phyloP scores from a whole-genome alignment of 495 filamentous ascomycete species.

The Amphirosellinia nigrospora region DNA sequence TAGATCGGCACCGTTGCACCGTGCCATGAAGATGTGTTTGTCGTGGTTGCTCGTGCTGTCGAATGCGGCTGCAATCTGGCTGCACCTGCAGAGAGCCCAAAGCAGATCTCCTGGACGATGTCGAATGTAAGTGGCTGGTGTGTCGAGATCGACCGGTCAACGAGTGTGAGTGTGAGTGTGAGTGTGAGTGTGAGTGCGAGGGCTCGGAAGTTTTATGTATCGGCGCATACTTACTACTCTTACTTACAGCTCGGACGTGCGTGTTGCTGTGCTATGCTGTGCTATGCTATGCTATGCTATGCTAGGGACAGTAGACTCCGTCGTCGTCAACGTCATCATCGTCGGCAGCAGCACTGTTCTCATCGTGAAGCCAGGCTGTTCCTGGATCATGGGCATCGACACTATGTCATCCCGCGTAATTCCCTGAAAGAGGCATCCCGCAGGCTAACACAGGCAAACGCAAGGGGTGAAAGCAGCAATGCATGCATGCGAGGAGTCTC shows the following conservation, averaged over 20 bases:
- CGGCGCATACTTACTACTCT: too few species aligned
- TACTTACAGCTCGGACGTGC: background rate
- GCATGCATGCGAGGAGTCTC: background rate
- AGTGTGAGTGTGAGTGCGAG: too few species aligned
- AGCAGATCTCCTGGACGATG: slow-evolving; percentile 32
- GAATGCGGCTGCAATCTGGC: slow-evolving; percentile 37
- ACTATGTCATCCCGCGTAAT: slow-evolving; percentile 7
- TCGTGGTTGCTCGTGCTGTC: slow-evolving; percentile 30
- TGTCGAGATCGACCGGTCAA: slow-evolving; percentile 23
- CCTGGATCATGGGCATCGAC: too few species aligned
- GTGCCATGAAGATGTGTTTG: slow-evolving; percentile 26
- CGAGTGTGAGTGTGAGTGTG: too few species aligned
- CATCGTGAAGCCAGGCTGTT: slow-evolving; percentile 14
- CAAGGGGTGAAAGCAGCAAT: slow-evolving; percentile 18
- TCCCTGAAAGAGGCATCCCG: slow-evolving; percentile 21
- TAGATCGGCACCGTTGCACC: slow-evolving; percentile 36
- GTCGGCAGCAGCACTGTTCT: background rate
- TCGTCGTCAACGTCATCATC: background rate
- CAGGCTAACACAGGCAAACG: background rate
- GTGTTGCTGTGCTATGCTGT: too few species aligned
- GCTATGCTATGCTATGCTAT: too few species aligned
- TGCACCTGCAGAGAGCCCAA: slow-evolving; percentile 36
- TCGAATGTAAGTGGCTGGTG: slow-evolving; percentile 19
- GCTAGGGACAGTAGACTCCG: background rate
- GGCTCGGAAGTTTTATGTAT: slow-evolving; percentile 19